phyloP scores from a whole-genome alignment of 2,329 filamentous ascomycete genomes.

The Microcyclospora tardicrescens region DNA sequence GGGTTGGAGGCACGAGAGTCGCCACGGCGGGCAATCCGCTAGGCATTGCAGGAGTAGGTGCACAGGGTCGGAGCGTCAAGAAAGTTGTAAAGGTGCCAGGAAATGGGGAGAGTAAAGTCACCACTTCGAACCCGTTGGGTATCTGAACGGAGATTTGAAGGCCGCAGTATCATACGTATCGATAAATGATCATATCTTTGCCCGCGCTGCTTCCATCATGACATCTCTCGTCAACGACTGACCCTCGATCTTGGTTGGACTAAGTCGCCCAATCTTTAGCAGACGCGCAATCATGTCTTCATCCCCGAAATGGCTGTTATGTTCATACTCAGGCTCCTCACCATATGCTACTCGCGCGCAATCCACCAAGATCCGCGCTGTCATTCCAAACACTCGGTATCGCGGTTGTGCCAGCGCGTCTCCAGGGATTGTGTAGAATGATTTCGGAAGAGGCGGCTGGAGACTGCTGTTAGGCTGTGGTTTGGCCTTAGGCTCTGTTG shows the following conservation, averaged over 20 bases:
- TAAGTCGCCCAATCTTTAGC: constrained; percentile 43
- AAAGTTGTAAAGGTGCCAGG: constrained; percentile 9
- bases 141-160: constrained; percentile 13
- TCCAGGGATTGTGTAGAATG: constrained; percentile 15
- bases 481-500: not conserved
- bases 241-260: constrained; percentile 36
- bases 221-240: constrained; percentile 30
- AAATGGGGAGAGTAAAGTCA: constrained; percentile 20
- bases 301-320: constrained; percentile 51
- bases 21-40: constrained; percentile 35
- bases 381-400: constrained; percentile 92
- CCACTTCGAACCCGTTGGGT: constrained; percentile 30
- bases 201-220: constrained; percentile 21
- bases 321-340: constrained; percentile 73
- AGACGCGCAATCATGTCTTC: constrained; percentile 51
- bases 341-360: constrained; percentile 73
- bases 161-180: too few relatives aligned
- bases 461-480: constrained; percentile 7
- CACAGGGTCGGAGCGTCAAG: constrained; percentile 15
- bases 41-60: constrained; percentile 26
- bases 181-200: constrained; percentile 16
- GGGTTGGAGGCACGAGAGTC: constrained; percentile 31
- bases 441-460: constrained; percentile 17
- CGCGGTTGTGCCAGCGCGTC: constrained; percentile 19
- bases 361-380: constrained; percentile 78